A percentile compares a stretch with the other conserved stretches of the same genome.
Conservation (phyloP, 176 grass and related monocot species). For the Guadua angustifolia region DNA sequence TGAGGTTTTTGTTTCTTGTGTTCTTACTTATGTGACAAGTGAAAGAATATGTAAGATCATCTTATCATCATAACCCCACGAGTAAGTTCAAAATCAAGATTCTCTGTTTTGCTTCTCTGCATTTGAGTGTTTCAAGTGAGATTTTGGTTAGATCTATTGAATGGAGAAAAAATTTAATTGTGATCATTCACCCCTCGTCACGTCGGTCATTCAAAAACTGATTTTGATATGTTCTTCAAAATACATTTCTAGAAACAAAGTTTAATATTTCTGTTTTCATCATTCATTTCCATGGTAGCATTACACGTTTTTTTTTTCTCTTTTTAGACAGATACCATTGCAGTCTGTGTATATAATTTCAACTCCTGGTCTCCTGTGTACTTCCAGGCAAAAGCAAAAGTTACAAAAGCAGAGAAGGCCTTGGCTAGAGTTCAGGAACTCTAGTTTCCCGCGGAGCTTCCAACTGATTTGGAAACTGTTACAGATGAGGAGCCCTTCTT, state of each 20-base stretch:
- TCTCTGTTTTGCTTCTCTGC: too few species aligned
- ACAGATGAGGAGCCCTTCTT: constrained; percentile 87
- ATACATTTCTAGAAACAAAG: constrained; percentile 23
- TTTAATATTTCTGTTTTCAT: constrained; percentile 13
- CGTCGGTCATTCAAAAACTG: too few species aligned
- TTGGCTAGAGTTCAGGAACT: constrained; percentile 82
- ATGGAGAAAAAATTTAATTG: too few species aligned
- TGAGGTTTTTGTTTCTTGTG: too few species aligned
- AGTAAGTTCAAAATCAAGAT: too few species aligned
- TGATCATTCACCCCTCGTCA: too few species aligned
- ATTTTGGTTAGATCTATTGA: too few species aligned
- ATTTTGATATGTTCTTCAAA: constrained; percentile 59
- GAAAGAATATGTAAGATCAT: too few species aligned
- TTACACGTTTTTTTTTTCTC: neutral
- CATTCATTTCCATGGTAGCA: constrained; percentile 6
- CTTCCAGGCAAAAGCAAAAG: constrained; percentile 75
- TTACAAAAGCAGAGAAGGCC: constrained; percentile 86
- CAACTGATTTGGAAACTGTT: constrained; percentile 89
- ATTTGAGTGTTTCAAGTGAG: too few species aligned
- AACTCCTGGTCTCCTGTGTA: constrained; percentile 3
- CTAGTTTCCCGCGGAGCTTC: constrained; percentile 72
- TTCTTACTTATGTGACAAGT: too few species aligned
- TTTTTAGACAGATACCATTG: neutral
- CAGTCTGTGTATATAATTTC: constrained; percentile 29
- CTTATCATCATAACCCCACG: too few species aligned